Base-by-base conservation (phyloP, 306 rosid species). In the Erythrophleum fordii region DNA sequence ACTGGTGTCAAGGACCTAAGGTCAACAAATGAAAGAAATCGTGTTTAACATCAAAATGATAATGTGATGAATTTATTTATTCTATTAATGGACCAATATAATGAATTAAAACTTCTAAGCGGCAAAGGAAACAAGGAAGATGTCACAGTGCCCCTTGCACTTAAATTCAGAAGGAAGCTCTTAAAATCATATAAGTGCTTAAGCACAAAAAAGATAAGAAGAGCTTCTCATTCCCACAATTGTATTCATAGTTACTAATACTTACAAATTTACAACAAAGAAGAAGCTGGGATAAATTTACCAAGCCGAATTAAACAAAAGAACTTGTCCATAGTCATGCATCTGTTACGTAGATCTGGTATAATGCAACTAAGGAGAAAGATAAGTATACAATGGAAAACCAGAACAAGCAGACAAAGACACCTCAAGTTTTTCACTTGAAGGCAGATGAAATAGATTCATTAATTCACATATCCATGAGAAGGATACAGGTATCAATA, bases 261-360 rank as follows among this genome's bases (percentile, higher is more conserved):
- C 61, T 52, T 52, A n/a, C 7, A 53, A 1, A 53, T 22, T 6
- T 2, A 53, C 13, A 76, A 37, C 48, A 59, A 26, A 59, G 37
- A 39, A 7, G 20, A 16, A 34, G 25, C 37, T 2, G 7, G 26
- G 59, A 53, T 5, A 53, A 53, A 20, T 53, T 53, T 20, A 53
- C 28, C 28, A 20, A 20, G 60, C 28, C 29, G 7, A 53, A 53
- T 53, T 53, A 53, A 62, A 29, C 0, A 28, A 39, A 67, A 73
- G 25, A 31, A 11, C 45, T 28, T 66, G 44, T 14, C 70, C 73
- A 46, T 12, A 26, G 67, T 56, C 49, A 72, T 46, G 68, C 65
- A 72, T 59, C 39, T 76, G 82, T 76, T 60, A 59, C 11, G 31
- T 58, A 70, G 16, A 76, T 61, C 72, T 31, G 45, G 25, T 3